phyloP scores from a whole-genome alignment of 1,284 basidiomycete genomes.

The Moesziomyces sp. region DNA sequence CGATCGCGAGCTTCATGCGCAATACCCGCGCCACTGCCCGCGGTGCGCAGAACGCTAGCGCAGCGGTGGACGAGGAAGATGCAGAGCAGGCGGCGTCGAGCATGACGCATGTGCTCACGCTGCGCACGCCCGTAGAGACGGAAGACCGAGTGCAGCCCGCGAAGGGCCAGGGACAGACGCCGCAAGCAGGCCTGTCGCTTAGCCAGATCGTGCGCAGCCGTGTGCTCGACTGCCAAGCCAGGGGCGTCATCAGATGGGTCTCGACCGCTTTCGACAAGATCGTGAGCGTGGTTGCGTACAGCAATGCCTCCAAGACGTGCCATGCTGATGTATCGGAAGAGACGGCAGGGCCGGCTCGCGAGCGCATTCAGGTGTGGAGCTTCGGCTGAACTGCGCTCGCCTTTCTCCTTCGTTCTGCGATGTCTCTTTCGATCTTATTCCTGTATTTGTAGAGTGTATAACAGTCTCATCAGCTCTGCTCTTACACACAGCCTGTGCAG shows the following conservation, averaged over 20 bases:
- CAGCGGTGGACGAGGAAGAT: constrained; percentile 17
- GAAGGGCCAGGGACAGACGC: neutral
- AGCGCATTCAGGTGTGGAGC: constrained; percentile 54
- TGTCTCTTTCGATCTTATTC: neutral
- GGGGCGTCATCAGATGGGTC: constrained; percentile 37
- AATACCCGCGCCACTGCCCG: constrained; percentile 6
- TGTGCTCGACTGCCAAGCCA: constrained; percentile 13
- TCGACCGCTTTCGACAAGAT: constrained; percentile 52
- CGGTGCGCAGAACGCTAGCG: constrained; percentile 3
- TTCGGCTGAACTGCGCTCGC: constrained; percentile 19
- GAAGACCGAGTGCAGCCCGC: neutral
- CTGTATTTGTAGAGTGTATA: constrained; percentile 8
- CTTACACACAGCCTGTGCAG: too few relatives aligned
- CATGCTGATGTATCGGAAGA: neutral
- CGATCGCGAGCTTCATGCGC: constrained; percentile 30
- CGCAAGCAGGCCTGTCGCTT: neutral
- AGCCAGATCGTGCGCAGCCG: constrained; percentile 22
- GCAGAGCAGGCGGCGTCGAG: constrained; percentile 12
- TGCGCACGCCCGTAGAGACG: constrained; percentile 13
- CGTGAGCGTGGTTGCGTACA: constrained; percentile 33
- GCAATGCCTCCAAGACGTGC: neutral
- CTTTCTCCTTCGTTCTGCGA: neutral
- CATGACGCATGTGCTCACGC: constrained; percentile 38
- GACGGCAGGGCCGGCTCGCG: constrained; percentile 4
- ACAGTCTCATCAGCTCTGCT: constrained; percentile 5